phyloP scores from a whole-genome alignment of 352 stramenopile genomes.

The Phytophthora tubulina region DNA sequence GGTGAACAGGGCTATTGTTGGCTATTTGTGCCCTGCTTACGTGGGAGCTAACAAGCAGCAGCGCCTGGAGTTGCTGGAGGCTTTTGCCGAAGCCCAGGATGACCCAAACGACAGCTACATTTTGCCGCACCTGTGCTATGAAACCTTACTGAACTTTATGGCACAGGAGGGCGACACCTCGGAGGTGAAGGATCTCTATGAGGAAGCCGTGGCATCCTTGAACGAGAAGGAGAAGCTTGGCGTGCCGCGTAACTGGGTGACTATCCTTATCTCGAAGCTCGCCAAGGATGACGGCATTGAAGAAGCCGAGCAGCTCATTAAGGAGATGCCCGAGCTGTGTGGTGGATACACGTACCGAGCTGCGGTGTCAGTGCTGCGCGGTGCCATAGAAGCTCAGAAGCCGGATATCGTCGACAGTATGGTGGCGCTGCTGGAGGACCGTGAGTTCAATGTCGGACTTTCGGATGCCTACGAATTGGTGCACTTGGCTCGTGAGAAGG shows the following conservation, averaged over 20 bases:
- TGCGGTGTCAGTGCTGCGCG: constrained; percentile 52
- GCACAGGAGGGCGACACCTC: constrained; percentile 46
- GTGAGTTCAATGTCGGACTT: constrained; percentile 50
- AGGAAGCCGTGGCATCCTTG: constrained; percentile 55
- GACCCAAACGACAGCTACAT: constrained; percentile 52
- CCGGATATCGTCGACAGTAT: constrained; percentile 38
- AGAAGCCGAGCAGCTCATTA: constrained; percentile 46
- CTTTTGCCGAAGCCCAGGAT: constrained; percentile 48
- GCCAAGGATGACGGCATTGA: constrained; percentile 45
- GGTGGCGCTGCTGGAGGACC: constrained; percentile 53
- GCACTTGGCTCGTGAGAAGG: constrained; percentile 56
- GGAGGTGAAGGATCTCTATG: constrained; percentile 56
- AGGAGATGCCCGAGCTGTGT: constrained; percentile 51
- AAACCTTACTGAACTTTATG: constrained; percentile 50
- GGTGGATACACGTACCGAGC: constrained; percentile 59
- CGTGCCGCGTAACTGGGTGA: constrained; percentile 60
- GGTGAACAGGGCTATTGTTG: constrained; percentile 56
- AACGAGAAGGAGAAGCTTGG: constrained; percentile 32
- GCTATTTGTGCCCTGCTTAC: constrained; percentile 57
- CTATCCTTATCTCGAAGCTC: constrained; percentile 55
- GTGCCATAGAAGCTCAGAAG: constrained; percentile 40
- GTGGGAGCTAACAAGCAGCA: constrained; percentile 60
- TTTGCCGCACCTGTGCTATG: constrained; percentile 57
- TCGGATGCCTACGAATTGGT: constrained; percentile 64
- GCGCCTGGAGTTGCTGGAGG: constrained; percentile 64